Percentiles rank a stretch among this genome's conserved stretches.
phyloP scores from a whole-genome alignment of 2,329 filamentous ascomycete species.

The Drechmeria coniospora region DNA sequence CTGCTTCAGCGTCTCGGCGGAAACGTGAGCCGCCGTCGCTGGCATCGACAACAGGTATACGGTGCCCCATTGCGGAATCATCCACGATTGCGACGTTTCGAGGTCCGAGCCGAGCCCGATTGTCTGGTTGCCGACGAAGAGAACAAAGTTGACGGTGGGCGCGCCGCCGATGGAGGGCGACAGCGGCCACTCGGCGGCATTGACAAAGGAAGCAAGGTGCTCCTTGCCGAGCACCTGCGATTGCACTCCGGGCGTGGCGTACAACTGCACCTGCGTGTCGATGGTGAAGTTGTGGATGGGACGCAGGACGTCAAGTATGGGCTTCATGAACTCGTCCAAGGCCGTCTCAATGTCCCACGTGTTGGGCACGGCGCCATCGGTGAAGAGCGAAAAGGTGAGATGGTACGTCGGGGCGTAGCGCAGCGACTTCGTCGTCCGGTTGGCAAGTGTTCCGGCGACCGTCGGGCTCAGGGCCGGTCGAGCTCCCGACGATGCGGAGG shows the following conservation, averaged over 20 bases:
- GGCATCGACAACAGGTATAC: slow-evolving; percentile 42
- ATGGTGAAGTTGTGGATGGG: slow-evolving; percentile 90
- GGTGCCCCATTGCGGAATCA: slow-evolving; percentile 89
- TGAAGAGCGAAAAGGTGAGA: slow-evolving; percentile 89
- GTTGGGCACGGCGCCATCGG: slow-evolving; percentile 59
- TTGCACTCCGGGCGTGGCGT: slow-evolving; percentile 55
- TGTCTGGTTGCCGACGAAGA: slow-evolving; percentile 72
- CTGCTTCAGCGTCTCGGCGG: slow-evolving; percentile 52
- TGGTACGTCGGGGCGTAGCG: slow-evolving; percentile 93
- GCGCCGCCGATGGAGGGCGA: slow-evolving; percentile 86
- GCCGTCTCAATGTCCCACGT: slow-evolving; percentile 84
- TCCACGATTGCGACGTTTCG: slow-evolving; percentile 53
- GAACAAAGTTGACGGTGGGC: slow-evolving; percentile 89
- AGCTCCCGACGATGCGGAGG: slow-evolving; percentile 32
- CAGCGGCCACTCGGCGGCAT: slow-evolving; percentile 93
- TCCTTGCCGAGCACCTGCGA: slow-evolving; percentile 59
- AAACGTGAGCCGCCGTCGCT: slow-evolving; percentile 33
- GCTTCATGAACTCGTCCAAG: slow-evolving; percentile 64
- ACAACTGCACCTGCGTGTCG: slow-evolving; percentile 90
- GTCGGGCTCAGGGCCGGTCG: slow-evolving; percentile 32
- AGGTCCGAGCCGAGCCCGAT: slow-evolving; percentile 35
- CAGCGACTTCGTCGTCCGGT: slow-evolving; percentile 68
- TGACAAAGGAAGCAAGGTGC: slow-evolving; percentile 87
- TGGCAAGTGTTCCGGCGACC: slow-evolving; percentile 40
- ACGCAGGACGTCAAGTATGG: slow-evolving; percentile 63